Percentiles rank a stretch among this genome's conserved stretches.
Evolutionary conservation across 2,329 filamentous ascomycete species (phyloP).

Genomic region (Phaeosphaeria sp.): DNA sequence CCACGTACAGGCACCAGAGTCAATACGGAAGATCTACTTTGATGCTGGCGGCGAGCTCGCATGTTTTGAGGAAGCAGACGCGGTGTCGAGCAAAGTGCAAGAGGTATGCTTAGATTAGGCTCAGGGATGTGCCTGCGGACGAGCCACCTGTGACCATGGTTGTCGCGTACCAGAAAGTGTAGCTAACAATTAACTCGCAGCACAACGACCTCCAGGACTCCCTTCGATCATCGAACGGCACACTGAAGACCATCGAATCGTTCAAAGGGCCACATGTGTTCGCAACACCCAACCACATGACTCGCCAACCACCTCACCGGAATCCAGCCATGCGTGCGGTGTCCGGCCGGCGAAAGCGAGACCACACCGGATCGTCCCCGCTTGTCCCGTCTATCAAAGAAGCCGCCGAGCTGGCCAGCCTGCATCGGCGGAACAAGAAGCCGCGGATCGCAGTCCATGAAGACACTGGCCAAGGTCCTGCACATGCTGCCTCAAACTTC

Average conservation of each 20-base stretch:
- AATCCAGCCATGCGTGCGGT: constrained; percentile 31
- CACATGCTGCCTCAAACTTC: constrained; percentile 25
- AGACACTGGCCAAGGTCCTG: constrained; percentile 23
- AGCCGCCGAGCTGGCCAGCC: constrained; percentile 57
- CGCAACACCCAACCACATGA: constrained; percentile 49
- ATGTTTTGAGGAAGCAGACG: constrained; percentile 69
- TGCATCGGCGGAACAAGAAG: constrained; percentile 60
- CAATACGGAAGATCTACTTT: constrained; percentile 79
- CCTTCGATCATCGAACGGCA: constrained; percentile 56
- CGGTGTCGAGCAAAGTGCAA: constrained; percentile 60
- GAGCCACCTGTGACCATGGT: constrained; percentile 25
- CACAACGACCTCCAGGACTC: constrained; percentile 53
- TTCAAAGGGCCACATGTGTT: constrained; percentile 52
- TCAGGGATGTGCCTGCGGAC: constrained; percentile 25
- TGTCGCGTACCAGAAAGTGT: constrained; percentile 10
- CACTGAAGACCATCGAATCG: constrained; percentile 48
- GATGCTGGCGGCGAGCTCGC: constrained; percentile 68
- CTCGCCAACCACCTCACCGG: constrained; percentile 34
- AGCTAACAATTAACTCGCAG: constrained; percentile 45
- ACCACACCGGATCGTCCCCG: constrained; percentile 44
- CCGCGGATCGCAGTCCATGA: constrained; percentile 47
- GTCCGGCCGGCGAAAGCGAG: constrained; percentile 53
- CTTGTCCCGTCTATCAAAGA: constrained; percentile 63
- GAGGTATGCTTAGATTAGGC: constrained; percentile 54
- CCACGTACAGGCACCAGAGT: constrained; percentile 78